Percentiles rank a stretch among this genome's conserved stretches.
phyloP scores from a whole-genome alignment of 495 filamentous ascomycete species.

The Lineolata rhizophorae region DNA sequence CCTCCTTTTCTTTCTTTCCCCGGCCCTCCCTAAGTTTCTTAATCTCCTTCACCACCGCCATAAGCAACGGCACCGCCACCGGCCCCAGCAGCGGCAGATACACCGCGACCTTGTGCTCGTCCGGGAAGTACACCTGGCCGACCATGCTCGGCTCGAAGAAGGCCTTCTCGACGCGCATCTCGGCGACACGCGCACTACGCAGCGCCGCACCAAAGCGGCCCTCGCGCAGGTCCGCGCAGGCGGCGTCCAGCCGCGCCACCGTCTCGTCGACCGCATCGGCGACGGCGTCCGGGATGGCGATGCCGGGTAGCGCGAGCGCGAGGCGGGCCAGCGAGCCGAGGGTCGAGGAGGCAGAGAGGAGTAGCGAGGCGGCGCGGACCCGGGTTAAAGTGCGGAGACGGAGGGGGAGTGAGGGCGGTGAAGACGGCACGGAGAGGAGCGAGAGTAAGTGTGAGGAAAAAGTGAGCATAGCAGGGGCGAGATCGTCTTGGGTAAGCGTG shows the following conservation, averaged over 20 bases:
- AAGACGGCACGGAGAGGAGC: constrained; percentile 66
- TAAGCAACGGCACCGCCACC: constrained; percentile 70
- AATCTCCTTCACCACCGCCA: constrained; percentile 69
- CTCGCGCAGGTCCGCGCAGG: constrained; percentile 50
- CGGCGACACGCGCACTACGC: constrained; percentile 60
- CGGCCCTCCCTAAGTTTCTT: too few relatives aligned
- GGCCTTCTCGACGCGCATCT: constrained; percentile 72
- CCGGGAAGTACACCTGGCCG: constrained; percentile 90
- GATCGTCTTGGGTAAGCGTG: constrained; percentile 31
- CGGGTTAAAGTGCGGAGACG: constrained; percentile 67
- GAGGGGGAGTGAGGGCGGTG: constrained; percentile 58
- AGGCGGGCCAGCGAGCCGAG: constrained; percentile 81
- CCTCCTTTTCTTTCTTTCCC: too few relatives aligned
- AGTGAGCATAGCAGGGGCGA: constrained; percentile 62
- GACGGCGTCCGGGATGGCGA: constrained; percentile 72
- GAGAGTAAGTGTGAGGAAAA: constrained; percentile 86
- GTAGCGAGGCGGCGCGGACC: constrained; percentile 62
- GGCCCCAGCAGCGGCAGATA: constrained; percentile 84
- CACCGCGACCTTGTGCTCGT: constrained; percentile 96
- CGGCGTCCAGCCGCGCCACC: constrained; percentile 46
- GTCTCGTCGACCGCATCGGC: constrained; percentile 68
- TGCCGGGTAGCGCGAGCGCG: constrained; percentile 64
- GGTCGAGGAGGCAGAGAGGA: constrained; percentile 80
- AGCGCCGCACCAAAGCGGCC: constrained; percentile 45
- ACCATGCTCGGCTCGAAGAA: constrained; percentile 99